phyloP scores from a whole-genome alignment of 1,139 yeast genomes.

The Candida smagusa region DNA sequence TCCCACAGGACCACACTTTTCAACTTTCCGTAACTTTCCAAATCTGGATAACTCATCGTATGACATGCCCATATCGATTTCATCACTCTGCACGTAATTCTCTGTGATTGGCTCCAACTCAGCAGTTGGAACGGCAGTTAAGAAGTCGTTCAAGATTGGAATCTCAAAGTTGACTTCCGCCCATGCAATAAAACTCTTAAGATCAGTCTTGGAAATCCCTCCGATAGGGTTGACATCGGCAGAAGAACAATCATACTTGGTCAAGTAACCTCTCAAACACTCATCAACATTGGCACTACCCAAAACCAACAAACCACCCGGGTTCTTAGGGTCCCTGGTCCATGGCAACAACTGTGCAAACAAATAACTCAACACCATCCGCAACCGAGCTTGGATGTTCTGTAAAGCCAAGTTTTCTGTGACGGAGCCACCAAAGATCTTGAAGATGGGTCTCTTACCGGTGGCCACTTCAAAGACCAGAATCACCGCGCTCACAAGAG shows the following conservation, averaged over 20 bases:
- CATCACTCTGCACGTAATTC: conserved; percentile 91
- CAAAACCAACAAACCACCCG: conserved; percentile 81
- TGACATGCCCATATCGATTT: conserved; percentile 96
- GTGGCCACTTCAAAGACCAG: conserved; percentile 82
- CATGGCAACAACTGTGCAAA: conserved; percentile 96
- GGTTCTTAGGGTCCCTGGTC: conserved; percentile 61
- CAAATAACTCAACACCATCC: conserved; percentile 91
- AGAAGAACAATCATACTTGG: conserved; percentile 94
- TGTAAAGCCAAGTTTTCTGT: conserved; percentile 92
- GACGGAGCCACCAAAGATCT: conserved; percentile 88
- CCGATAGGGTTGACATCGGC: conserved; percentile 98
- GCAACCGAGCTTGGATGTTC: conserved; percentile 89
- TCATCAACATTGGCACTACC: conserved; percentile 99
- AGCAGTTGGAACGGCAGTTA: conserved; percentile 94
- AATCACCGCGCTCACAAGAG: conserved; percentile 70
- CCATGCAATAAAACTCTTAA: conserved; percentile 80
- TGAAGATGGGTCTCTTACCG: conserved; percentile 82
- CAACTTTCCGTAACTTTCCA: conserved; percentile 89
- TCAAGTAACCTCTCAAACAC: conserved; percentile 88
- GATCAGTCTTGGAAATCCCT: conserved; percentile 90
- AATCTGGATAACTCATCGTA: conserved; percentile 88
- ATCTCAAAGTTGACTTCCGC: conserved; percentile 66
- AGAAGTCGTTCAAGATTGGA: conserved; percentile 74
- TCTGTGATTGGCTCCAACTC: conserved; percentile 95
- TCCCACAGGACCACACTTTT: conserved; percentile 93